These are phyloP conservation scores for Elaphomyces granulatus DNA, from an alignment of 495 filamentous ascomycete genomes.

Conservation along the genomic window DNA sequence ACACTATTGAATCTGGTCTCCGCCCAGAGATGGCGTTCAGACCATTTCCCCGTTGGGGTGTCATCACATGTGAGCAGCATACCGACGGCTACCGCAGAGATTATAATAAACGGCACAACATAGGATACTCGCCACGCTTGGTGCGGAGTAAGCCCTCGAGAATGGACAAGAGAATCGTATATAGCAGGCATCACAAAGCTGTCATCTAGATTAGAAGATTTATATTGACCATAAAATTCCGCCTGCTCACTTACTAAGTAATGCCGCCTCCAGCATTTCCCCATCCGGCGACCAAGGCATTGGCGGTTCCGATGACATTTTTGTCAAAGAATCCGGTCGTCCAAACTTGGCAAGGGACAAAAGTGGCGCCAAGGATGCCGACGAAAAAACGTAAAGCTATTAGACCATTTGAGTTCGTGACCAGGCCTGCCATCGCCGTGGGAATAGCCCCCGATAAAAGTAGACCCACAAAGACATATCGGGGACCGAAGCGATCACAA, in stretches of 20 bases:
- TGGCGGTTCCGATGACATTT: constrained; percentile 83
- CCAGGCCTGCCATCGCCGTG: constrained; percentile 66
- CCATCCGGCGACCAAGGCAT: constrained; percentile 70
- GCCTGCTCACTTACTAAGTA: constrained; percentile 36
- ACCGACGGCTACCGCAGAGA: constrained; percentile 44
- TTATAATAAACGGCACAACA: constrained; percentile 68
- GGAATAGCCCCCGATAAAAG: constrained; percentile 68
- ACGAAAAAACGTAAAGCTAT: constrained; percentile 80
- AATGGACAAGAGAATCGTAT: constrained; percentile 59
- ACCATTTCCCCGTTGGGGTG: constrained; percentile 73
- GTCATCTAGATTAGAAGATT: not conserved
- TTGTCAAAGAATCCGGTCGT: constrained; percentile 93
- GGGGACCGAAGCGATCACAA: constrained; percentile 76
- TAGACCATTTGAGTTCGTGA: constrained; percentile 54
- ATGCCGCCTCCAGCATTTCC: constrained; percentile 90
- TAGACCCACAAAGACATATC: constrained; percentile 61
- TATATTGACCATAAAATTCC: not conserved
- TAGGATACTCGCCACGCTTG: constrained; percentile 77
- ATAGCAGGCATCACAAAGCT: constrained; percentile 93
- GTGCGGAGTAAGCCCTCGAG: constrained; percentile 42
- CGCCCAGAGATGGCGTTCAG: constrained; percentile 39
- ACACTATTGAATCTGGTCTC: constrained; percentile 5
- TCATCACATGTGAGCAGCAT: constrained; percentile 71
- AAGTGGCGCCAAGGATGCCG: constrained; percentile 78
- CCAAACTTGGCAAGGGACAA: constrained; percentile 96